Base-by-base conservation (phyloP, 805 yeast species). In the Teunomyces tritomae region DNA sequence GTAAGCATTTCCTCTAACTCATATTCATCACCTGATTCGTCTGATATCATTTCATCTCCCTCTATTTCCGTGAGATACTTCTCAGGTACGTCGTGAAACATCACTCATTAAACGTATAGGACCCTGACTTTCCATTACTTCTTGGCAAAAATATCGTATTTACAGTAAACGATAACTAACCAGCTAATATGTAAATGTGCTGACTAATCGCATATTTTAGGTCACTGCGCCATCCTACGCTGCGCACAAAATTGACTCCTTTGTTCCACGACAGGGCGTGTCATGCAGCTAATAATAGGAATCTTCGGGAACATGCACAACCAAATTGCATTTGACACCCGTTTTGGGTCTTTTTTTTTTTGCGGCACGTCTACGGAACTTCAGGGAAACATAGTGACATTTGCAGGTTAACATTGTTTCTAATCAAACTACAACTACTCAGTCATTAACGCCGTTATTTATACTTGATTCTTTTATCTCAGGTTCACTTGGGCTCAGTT, bases 1-100 rank as follows among this genome's bases (percentile, higher is more conserved):
- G 52, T 46, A 40, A 37, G 40, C 17, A 37, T 26, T 24, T 37
- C 40, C 8, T 37, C 40, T 28, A 37, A 20, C 13, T 24, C 28
- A 13, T 20, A 37, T 9, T 37, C 40, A 26, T 37, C 40, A 9
- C 13, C 40, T 11, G 40, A 37, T 24, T 37, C 40, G 20, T 37
- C 40, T 11, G 40, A 37, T 3, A 26, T 9, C 16, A 37, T 28
- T 2, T 11, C 27, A 9, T 24, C 29, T n/a, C 13, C 29, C 14
- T 24, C 40, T 32, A 32, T 32, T 11, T 37, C 27, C 28, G 27
- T 37, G 20, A 37, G 40, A 28, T 26, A 37, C 34, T n/a, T 32
- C 10, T 13, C 34, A 32, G 34, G 34, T 13, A 32, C 34, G 5
- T 32, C 34, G 14, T 32, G 34, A 32, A 32, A 32, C 34, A 32